Conservation (phyloP, 2,329 filamentous ascomycete species). For the Graphium sp. region DNA sequence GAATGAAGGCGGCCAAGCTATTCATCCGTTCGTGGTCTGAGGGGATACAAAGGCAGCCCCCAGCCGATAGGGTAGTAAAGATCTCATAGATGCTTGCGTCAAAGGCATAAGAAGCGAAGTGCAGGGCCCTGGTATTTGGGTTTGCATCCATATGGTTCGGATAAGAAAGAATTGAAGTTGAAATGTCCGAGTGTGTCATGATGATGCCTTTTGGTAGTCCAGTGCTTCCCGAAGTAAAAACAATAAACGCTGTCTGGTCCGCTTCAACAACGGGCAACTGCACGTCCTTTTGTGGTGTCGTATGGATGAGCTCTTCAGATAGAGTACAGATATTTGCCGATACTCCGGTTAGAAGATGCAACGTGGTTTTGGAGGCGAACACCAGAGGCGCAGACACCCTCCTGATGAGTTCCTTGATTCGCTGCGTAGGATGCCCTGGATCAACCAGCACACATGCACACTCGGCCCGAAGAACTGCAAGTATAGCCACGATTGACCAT, state of each 20-base stretch:
- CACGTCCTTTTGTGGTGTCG: neutral
- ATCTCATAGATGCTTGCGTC: conserved; percentile 6
- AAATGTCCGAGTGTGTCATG: conserved; percentile 26
- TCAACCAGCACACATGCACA: conserved; percentile 9
- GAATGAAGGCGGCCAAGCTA: conserved; percentile 5
- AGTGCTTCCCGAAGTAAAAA: conserved; percentile 50
- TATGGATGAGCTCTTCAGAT: neutral
- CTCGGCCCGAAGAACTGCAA: conserved; percentile 10
- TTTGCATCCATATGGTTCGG: too few relatives aligned
- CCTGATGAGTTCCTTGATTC: conserved; percentile 3
- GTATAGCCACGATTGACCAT: conserved; percentile 10
- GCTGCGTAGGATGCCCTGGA: conserved; percentile 7
- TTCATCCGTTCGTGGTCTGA: conserved; percentile 6
- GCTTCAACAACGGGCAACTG: neutral
- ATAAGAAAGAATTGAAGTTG: too few relatives aligned
- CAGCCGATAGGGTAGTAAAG: conserved; percentile 2
- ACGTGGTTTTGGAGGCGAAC: conserved; percentile 1
- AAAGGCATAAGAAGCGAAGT: conserved; percentile 8
- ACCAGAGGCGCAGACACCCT: conserved; percentile 1
- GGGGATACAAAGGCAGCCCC: conserved; percentile 8
- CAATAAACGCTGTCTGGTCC: conserved; percentile 24
- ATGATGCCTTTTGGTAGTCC: conserved; percentile 47
- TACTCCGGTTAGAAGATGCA: neutral
- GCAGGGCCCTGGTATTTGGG: too few relatives aligned
- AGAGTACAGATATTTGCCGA: too few relatives aligned